Percentiles rank a stretch among this genome's conserved stretches.
phyloP scores from a whole-genome alignment of 371 early-diverging fungal genomes.

The Syncephalastrum contaminatum region DNA sequence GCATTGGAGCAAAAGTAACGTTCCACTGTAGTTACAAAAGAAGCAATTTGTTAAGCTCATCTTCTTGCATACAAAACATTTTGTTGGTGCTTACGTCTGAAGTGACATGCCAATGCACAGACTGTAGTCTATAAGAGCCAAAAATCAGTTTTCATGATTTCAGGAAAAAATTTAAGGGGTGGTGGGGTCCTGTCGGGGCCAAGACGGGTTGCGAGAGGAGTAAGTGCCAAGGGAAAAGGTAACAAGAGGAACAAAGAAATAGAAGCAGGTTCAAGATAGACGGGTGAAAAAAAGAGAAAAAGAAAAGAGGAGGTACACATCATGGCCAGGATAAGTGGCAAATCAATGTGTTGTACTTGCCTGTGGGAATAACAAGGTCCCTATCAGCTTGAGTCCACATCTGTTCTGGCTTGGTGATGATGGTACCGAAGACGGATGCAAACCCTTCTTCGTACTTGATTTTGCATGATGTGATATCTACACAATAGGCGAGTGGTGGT shows the following conservation, averaged over 20 bases:
- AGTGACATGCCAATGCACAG: conserved; percentile 38
- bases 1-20: conserved; percentile 46
- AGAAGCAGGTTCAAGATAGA: neutral
- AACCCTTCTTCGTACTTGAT: conserved; percentile 54
- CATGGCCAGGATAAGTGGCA: neutral
- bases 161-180: too few relatives aligned
- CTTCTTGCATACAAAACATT: neutral
- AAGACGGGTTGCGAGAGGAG: too few relatives aligned
- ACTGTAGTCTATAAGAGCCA: conserved; percentile 19
- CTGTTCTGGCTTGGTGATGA: conserved; percentile 37
- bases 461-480: conserved; percentile 43
- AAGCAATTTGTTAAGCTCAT: conserved; percentile 1
- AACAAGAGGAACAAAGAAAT: conserved; percentile 2
- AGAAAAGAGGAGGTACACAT: neutral
- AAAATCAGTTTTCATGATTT: too few relatives aligned
- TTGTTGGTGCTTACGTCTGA: conserved; percentile 34
- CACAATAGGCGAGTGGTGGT: neutral
- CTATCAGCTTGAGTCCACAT: conserved; percentile 48
- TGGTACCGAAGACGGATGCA: conserved; percentile 26
- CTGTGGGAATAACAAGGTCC: conserved; percentile 38
- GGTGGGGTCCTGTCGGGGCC: too few relatives aligned
- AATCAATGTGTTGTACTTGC: conserved; percentile 11
- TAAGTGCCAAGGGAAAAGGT: neutral
- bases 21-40: conserved; percentile 29
- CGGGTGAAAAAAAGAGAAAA: neutral